phyloP scores from a whole-genome alignment of 345 rosid genomes.

The Citrus hindsii region DNA sequence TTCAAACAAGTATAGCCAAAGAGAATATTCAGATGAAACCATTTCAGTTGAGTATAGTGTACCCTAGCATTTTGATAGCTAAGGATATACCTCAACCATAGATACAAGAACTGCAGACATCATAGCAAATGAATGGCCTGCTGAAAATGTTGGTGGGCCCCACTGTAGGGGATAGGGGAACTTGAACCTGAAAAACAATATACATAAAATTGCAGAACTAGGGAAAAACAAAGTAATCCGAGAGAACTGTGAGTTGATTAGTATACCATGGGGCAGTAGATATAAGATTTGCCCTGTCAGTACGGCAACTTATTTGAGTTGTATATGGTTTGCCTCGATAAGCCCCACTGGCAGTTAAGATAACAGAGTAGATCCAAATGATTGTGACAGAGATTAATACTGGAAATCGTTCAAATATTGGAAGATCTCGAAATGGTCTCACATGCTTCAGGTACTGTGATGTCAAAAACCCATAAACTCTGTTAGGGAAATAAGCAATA shows the following conservation, averaged over 20 bases:
- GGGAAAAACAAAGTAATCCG: not conserved
- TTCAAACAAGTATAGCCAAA: not conserved
- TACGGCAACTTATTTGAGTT: conserved; percentile 84
- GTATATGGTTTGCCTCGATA: conserved; percentile 49
- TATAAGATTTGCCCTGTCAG: conserved; percentile 72
- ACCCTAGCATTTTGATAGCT: not conserved
- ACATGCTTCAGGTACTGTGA: conserved; percentile 86
- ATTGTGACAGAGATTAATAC: conserved; percentile 64
- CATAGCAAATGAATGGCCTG: conserved; percentile 93
- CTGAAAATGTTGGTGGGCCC: conserved; percentile 98
- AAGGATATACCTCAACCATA: conserved; percentile 73
- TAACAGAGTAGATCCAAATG: conserved; percentile 81
- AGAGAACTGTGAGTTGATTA: not conserved
- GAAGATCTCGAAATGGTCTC: conserved; percentile 46
- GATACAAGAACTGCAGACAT: conserved; percentile 93
- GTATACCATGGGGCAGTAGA: conserved; percentile 91
- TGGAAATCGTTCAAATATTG: conserved; percentile 78
- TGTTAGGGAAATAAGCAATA: conserved; percentile 3
- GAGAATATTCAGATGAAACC: not conserved
- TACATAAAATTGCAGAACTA: conserved; percentile 6
- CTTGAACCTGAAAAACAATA: conserved; percentile 58
- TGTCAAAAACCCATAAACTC: conserved; percentile 6
- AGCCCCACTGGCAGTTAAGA: conserved; percentile 89
- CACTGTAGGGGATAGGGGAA: conserved; percentile 98
- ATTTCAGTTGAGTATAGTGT: not conserved